Conservation (phyloP, 2,329 filamentous ascomycete species). For the Cercospora janseana region DNA sequence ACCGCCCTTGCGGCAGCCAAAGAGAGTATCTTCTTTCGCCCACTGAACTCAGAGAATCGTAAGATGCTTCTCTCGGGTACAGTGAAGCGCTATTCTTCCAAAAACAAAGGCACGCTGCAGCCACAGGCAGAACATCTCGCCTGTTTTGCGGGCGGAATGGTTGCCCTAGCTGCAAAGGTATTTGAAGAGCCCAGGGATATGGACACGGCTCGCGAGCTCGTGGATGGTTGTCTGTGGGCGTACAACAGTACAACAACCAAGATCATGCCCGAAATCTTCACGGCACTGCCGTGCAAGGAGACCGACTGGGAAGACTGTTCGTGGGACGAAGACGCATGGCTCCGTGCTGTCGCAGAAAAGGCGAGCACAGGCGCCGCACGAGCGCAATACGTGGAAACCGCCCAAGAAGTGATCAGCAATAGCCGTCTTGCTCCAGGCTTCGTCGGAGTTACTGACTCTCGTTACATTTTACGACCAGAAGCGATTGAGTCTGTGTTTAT, state of each 20-base stretch:
- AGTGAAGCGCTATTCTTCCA: constrained; percentile 15
- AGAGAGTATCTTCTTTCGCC: constrained; percentile 46
- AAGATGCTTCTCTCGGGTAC: constrained; percentile 27
- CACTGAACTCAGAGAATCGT: constrained; percentile 44
- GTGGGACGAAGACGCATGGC: constrained; percentile 46
- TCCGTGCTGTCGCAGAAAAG: constrained; percentile 41
- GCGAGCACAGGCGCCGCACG: constrained; percentile 18
- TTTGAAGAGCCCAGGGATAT: constrained; percentile 57
- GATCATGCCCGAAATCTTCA: constrained; percentile 62
- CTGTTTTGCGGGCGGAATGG: constrained; percentile 71
- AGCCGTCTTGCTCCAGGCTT: constrained; percentile 57
- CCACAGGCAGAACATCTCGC: constrained; percentile 45
- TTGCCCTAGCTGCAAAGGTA: constrained; percentile 62
- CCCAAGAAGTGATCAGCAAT: constrained; percentile 38
- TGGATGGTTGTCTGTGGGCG: constrained; percentile 63
- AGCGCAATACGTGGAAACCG: constrained; percentile 17
- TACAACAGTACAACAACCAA: constrained; percentile 59
- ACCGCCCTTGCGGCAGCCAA: constrained; percentile 50
- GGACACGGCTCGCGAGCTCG: constrained; percentile 56
- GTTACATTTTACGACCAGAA: constrained; percentile 72
- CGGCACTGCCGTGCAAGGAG: constrained; percentile 49
- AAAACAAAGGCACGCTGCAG: constrained; percentile 19
- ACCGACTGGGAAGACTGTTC: constrained; percentile 33
- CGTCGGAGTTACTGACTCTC: constrained; percentile 54
- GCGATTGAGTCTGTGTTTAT: constrained; percentile 79